Conservation (phyloP, 495 filamentous ascomycete species). For the Neurospora sublineolata region DNA sequence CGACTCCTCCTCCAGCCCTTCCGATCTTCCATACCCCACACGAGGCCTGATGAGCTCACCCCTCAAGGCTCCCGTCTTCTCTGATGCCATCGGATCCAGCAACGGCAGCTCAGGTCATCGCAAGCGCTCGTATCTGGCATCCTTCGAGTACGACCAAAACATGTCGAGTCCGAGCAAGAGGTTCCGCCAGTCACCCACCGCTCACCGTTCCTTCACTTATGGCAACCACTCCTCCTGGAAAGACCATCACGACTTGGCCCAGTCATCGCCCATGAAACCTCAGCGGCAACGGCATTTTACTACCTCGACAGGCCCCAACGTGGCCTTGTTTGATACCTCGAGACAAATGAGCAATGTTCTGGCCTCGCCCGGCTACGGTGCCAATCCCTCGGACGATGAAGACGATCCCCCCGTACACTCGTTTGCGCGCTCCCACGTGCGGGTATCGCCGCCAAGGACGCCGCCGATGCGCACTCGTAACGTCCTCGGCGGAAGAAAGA, state of each 20-base stretch:
- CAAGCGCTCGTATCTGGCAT: conserved; percentile 46
- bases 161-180: conserved; percentile 50
- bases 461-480: conserved; percentile 55
- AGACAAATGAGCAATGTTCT: conserved; percentile 52
- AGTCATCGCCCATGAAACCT: conserved; percentile 70
- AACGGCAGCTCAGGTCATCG: conserved; percentile 41
- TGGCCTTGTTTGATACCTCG: conserved; percentile 57
- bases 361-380: conserved; percentile 49
- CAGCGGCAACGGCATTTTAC: conserved; percentile 53
- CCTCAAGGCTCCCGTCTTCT: conserved; percentile 56
- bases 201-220: conserved; percentile 44
- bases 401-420: conserved; percentile 69
- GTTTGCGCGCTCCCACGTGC: conserved; percentile 44
- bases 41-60: conserved; percentile 50
- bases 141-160: conserved; percentile 28
- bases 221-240: conserved; percentile 55
- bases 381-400: conserved; percentile 59
- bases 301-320: conserved; percentile 45
- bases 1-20: conserved; percentile 70
- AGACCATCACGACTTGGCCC: conserved; percentile 55
- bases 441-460: conserved; percentile 71
- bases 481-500: conserved; percentile 27
- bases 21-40: conserved; percentile 41
- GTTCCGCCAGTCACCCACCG: conserved; percentile 54
- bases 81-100: conserved; percentile 52